Conservation (phyloP, 116 monocot species). For the Papilionanthe hybrid region DNA sequence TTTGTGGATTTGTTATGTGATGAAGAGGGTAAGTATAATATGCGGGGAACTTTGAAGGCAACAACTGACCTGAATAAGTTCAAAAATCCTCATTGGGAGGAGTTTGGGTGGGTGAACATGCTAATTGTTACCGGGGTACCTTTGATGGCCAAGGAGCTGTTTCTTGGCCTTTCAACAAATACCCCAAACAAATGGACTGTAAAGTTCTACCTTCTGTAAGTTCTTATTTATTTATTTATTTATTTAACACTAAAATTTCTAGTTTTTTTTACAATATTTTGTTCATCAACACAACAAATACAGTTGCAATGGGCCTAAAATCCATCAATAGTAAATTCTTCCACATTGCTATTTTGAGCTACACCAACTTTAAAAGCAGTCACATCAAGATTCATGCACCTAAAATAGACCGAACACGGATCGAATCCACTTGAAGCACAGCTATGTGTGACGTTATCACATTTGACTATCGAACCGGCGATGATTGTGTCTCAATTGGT, state of each 20-base stretch:
- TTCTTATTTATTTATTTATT: neutral
- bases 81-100: too few species aligned
- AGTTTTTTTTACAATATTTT: conserved; percentile 34
- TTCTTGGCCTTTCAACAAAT: too few species aligned
- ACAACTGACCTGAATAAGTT: too few species aligned
- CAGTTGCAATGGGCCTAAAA: conserved; percentile 29
- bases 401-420: conserved; percentile 77
- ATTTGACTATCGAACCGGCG: conserved; percentile 55
- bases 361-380: conserved; percentile 37
- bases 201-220: conserved; percentile 58
- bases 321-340: conserved; percentile 83
- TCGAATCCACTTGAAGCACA: conserved; percentile 71
- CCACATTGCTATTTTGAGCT: conserved; percentile 51
- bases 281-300: conserved; percentile 42
- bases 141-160: too few species aligned
- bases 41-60: conserved; percentile 64
- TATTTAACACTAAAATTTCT: too few species aligned
- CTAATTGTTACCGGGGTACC: too few species aligned
- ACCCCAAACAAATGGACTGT: too few species aligned
- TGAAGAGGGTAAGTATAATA: neutral
- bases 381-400: conserved; percentile 54
- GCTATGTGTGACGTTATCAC: conserved; percentile 32
- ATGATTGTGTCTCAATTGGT: conserved; percentile 91
- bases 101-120: too few species aligned
- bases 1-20: neutral